Base-by-base conservation (phyloP, 768 basidiomycete species). In the Gelatoporia subvermispora region DNA sequence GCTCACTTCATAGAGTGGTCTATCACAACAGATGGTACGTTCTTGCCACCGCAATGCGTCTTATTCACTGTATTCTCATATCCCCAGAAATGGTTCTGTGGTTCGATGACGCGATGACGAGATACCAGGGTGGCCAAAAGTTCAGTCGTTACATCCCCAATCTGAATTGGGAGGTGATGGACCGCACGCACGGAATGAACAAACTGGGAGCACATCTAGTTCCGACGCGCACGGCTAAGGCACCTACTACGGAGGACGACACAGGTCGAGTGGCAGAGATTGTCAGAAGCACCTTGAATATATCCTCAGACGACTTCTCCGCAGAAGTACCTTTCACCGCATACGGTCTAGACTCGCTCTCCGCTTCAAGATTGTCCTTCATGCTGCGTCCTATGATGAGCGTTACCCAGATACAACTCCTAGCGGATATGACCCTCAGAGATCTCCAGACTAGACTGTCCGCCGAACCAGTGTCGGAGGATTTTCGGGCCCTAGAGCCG, bases 321-420 rank as follows among this genome's bases (percentile, higher is more conserved):
- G 43, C 54, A 1, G 64, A 72, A 11, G 63, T 70, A 5, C 72
- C 73, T 2, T 59, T 75, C 41, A 71, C 69, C 1, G 59, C 67
- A 2, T 74, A 73, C 36, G 73, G 73, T 8, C 58, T 73, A 16
- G 72, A 74, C 51, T 74, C 72, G 2, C 62, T 74, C 5, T 61
- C 67, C 9, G 72, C 72, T 13, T 66, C 66, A 4, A 61, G 63
- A n/a, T 52, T 72, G 10, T 67, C 72, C 3, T 61, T 60, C 43
- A 60, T 61, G 1, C 61, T 74, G 35, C 60, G 61, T 8, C 56
- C 64, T 0, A 56, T 57, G 23, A 52, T 69, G 16, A 43, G 58
- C 22, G 52, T 68, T 28, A 61, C 68, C 2, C 70, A 72, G 47
- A 56, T 72, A 43, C 70, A 71, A 48, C 59, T 72, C 4, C 54